Evolutionary conservation across 768 basidiomycete species (phyloP).

Genomic region (Tremella fuciformis): DNA sequence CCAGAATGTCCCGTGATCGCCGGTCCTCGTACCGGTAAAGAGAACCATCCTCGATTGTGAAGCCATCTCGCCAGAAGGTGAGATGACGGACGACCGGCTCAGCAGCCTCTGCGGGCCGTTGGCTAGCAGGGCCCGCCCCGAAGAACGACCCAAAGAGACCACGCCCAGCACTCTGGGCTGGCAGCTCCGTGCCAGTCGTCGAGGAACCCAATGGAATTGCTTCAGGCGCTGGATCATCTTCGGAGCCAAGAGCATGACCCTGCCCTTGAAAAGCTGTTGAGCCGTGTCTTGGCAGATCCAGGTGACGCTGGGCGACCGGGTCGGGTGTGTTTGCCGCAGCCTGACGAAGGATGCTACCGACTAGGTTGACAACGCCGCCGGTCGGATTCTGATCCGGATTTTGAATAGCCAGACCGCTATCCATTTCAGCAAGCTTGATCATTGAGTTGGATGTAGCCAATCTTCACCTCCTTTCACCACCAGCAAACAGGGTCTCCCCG

Average conservation of each 20-base stretch:
- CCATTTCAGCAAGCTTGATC: constrained; percentile 7
- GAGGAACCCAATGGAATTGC: neutral
- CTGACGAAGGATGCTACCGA: constrained; percentile 66
- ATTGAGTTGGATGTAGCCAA: neutral
- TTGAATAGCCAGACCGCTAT: constrained; percentile 81
- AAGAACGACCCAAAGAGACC: too few relatives aligned
- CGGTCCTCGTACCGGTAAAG: constrained; percentile 81
- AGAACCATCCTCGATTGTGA: constrained; percentile 83
- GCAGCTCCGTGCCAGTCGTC: constrained; percentile 4
- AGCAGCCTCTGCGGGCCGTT: constrained; percentile 12
- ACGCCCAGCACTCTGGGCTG: too few relatives aligned
- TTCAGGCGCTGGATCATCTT: constrained; percentile 63
- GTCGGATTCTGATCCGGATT: constrained; percentile 67
- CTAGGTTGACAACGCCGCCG: constrained; percentile 25
- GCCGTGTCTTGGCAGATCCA: constrained; percentile 41
- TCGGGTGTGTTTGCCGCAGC: constrained; percentile 65
- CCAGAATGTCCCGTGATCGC: constrained; percentile 64
- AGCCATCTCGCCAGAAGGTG: constrained; percentile 92
- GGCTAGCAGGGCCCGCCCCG: neutral
- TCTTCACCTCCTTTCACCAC: constrained; percentile 86
- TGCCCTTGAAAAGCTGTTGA: constrained; percentile 63
- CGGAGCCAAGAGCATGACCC: constrained; percentile 82
- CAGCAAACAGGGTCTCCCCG: constrained; percentile 75
- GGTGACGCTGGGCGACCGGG: neutral
- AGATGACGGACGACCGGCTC: constrained; percentile 62